A percentile compares a stretch with the other conserved stretches of the same genome.
Evolutionary conservation across 1,139 yeast genomes (phyloP).

Genomic region (Kurtzmaniella natalensis): DNA sequence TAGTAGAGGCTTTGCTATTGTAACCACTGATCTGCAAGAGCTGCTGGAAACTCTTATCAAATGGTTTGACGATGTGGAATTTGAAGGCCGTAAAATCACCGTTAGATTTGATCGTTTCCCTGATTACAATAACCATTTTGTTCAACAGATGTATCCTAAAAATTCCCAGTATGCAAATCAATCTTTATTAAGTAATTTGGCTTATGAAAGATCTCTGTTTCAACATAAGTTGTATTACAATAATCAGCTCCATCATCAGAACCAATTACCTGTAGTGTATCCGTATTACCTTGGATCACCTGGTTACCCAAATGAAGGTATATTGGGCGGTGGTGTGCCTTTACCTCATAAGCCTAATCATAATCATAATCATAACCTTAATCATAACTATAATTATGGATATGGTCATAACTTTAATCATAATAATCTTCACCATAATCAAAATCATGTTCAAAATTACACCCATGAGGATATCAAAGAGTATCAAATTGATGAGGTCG

Average conservation of each 20-base stretch:
- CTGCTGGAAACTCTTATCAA: constrained; percentile 51
- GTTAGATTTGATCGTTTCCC: constrained; percentile 56
- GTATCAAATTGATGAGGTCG: neutral
- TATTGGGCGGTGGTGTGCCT: too few species aligned
- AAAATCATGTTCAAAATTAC: neutral
- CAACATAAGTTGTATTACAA: constrained; percentile 33
- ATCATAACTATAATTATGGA: neutral
- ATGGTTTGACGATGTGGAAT: constrained; percentile 44
- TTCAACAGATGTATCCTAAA: constrained; percentile 25
- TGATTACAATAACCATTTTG: constrained; percentile 30
- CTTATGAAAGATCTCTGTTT: constrained; percentile 32
- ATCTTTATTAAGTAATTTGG: constrained; percentile 17
- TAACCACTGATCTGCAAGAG: constrained; percentile 44
- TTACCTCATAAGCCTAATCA: neutral
- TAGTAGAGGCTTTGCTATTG: constrained; percentile 64
- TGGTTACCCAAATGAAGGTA: too few species aligned
- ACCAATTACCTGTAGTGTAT: constrained; percentile 8
- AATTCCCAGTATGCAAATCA: constrained; percentile 1
- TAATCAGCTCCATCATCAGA: constrained; percentile 4
- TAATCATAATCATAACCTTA: neutral
- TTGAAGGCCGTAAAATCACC: constrained; percentile 56
- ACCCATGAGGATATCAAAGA: neutral
- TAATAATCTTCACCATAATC: neutral
- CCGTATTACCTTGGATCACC: too few species aligned
- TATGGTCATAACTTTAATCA: neutral